These are phyloP conservation scores for Russula brevipes DNA, from an alignment of 768 basidiomycete genomes.

Conservation along the genomic window DNA sequence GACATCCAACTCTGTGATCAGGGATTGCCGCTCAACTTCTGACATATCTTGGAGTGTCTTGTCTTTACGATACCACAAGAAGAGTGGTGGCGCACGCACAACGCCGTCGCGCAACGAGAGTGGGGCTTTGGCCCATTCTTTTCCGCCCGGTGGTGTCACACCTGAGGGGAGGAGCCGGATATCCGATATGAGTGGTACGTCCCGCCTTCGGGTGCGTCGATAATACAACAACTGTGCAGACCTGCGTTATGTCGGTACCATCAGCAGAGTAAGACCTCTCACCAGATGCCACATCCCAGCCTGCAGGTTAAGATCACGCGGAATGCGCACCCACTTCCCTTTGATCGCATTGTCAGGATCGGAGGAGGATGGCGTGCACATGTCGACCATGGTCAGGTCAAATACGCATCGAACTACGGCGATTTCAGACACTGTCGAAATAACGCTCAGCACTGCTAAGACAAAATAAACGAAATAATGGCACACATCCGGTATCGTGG, in stretches of 20 bases:
- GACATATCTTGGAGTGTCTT: slow-evolving; percentile 60
- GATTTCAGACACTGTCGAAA: slow-evolving; percentile 69
- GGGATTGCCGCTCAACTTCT: slow-evolving; percentile 47
- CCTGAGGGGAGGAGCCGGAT: slow-evolving; percentile 58
- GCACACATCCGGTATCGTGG: slow-evolving; percentile 72
- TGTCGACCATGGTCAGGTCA: slow-evolving; percentile 49
- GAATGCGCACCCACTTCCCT: slow-evolving; percentile 88
- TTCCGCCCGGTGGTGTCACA: slow-evolving; percentile 40
- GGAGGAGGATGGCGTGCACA: slow-evolving; percentile 68
- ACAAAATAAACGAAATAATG: not conserved
- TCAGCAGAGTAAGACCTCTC: slow-evolving; percentile 29
- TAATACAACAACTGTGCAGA: slow-evolving; percentile 65
- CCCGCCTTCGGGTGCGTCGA: slow-evolving; percentile 76
- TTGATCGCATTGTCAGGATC: slow-evolving; percentile 67
- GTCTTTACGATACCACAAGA: slow-evolving; percentile 73
- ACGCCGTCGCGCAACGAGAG: slow-evolving; percentile 64
- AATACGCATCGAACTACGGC: slow-evolving; percentile 62
- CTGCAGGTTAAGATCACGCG: slow-evolving; percentile 70
- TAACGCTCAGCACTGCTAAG: not conserved
- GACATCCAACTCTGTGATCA: slow-evolving; percentile 91
- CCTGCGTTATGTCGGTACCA: not conserved
- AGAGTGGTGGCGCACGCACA: slow-evolving; percentile 49
- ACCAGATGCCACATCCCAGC: slow-evolving; percentile 58
- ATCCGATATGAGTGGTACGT: slow-evolving; percentile 74
- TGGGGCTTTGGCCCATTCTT: slow-evolving; percentile 59